These are phyloP conservation scores for Drosera capensis DNA, from an alignment of 148 eudicot genomes.

Conservation along the genomic window DNA sequence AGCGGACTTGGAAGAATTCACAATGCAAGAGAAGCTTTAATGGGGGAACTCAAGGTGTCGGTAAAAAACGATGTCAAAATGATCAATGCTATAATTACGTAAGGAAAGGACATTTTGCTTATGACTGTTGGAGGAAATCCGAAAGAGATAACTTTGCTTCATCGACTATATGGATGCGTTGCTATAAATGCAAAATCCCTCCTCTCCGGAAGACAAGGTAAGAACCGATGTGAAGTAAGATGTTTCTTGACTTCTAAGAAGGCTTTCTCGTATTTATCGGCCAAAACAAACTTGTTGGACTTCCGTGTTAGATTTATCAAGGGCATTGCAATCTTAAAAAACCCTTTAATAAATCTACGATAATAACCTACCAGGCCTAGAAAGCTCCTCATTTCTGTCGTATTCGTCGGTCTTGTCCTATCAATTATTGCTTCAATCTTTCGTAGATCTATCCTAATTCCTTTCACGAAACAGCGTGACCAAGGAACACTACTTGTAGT, in stretches of 20 bases:
- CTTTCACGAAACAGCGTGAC: neutral
- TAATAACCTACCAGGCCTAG: slow-evolving; percentile 4
- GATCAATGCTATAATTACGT: too few species aligned
- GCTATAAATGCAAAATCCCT: neutral
- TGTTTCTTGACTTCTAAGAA: slow-evolving; percentile 7
- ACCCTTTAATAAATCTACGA: neutral
- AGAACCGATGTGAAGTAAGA: too few species aligned
- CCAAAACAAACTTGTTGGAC: slow-evolving; percentile 1
- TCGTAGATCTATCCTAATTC: neutral
- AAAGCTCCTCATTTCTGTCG: slow-evolving; percentile 5
- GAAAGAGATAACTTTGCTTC: too few species aligned
- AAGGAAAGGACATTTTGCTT: too few species aligned
- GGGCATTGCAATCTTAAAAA: neutral
- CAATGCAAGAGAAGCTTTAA: too few species aligned
- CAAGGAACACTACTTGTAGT: neutral
- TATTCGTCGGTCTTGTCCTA: neutral
- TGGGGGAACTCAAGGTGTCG: too few species aligned
- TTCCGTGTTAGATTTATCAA: slow-evolving; percentile 1
- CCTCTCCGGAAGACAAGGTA: too few species aligned
- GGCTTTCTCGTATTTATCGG: neutral
- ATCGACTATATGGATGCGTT: too few species aligned
- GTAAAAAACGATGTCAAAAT: too few species aligned
- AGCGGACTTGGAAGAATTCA: too few species aligned
- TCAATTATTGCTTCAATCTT: neutral
- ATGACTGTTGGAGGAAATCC: too few species aligned